Evolutionary conservation across 441 rosid genomes (phyloP).

Genomic region (Populus hybrid): DNA sequence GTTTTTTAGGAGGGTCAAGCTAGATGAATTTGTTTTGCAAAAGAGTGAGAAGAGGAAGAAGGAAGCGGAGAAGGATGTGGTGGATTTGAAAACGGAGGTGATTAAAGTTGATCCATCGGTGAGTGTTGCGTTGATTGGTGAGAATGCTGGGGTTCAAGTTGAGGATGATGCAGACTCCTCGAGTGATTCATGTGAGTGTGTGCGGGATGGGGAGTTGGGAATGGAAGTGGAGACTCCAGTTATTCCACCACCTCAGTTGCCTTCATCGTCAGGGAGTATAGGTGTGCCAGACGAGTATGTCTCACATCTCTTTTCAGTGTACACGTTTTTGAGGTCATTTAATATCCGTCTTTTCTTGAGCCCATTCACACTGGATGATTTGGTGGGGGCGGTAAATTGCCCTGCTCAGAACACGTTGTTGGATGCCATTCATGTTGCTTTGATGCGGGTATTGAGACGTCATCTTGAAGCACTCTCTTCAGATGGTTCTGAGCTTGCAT

Average conservation of each 20-base stretch:
- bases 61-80: constrained; percentile 30
- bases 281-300: constrained; percentile 78
- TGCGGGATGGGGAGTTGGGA: constrained; percentile 35
- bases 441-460: constrained; percentile 63
- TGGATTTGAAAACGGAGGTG: constrained; percentile 27
- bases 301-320: constrained; percentile 72
- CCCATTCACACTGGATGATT: constrained; percentile 87
- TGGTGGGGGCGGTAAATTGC: constrained; percentile 85
- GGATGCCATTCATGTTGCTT: constrained; percentile 81
- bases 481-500: constrained; percentile 70
- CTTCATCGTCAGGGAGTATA: constrained; percentile 76
- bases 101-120: constrained; percentile 26
- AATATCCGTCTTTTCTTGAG: constrained; percentile 62
- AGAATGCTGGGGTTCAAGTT: constrained; percentile 30
- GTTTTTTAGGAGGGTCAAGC: constrained; percentile 41
- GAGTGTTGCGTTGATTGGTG: constrained; percentile 28
- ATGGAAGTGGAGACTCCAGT: constrained; percentile 35
- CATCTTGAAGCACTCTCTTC: constrained; percentile 65
- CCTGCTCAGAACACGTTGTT: constrained; percentile 58
- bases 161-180: constrained; percentile 49
- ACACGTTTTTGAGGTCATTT: constrained; percentile 78
- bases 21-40: constrained; percentile 46
- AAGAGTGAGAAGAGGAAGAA: constrained; percentile 29
- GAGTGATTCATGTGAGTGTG: constrained; percentile 59
- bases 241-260: constrained; percentile 54